phyloP scores from a whole-genome alignment of 345 rosid genomes.

The Ceriops tagal region DNA sequence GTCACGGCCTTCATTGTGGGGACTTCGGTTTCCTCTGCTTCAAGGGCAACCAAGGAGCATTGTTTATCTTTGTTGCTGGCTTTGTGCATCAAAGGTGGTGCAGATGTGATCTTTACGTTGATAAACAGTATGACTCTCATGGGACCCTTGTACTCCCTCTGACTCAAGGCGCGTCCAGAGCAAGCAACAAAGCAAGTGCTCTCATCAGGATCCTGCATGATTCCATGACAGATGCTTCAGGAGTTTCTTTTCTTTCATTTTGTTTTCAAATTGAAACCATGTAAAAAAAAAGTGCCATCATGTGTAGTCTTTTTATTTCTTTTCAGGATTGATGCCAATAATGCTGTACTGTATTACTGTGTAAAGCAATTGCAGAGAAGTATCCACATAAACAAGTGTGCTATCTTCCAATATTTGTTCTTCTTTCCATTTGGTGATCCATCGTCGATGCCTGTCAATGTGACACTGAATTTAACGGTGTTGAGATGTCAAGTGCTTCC shows the following conservation, averaged over 20 bases:
- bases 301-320: conserved; percentile 15
- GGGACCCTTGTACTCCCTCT: conserved; percentile 63
- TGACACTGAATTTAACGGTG: conserved; percentile 9
- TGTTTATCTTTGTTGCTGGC: conserved; percentile 64
- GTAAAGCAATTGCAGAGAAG: neutral
- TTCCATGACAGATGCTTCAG: conserved; percentile 48
- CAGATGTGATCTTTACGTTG: conserved; percentile 45
- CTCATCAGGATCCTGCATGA: conserved; percentile 67
- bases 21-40: conserved; percentile 42
- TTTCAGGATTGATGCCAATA: conserved; percentile 5
- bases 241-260: conserved; percentile 27
- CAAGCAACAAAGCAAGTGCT: conserved; percentile 67
- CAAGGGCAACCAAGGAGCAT: conserved; percentile 54
- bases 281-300: conserved; percentile 12
- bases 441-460: neutral
- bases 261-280: conserved; percentile 25
- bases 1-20: conserved; percentile 41
- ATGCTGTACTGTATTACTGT: conserved; percentile 5
- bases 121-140: conserved; percentile 53
- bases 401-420: neutral
- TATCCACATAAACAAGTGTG: neutral
- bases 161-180: conserved; percentile 59
- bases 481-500: conserved; percentile 37
- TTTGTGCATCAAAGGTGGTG: conserved; percentile 63
- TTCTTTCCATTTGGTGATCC: neutral